These are phyloP conservation scores for Pyricularia sp. DNA, from an alignment of 2,329 filamentous ascomycete genomes.

Conservation along the genomic window DNA sequence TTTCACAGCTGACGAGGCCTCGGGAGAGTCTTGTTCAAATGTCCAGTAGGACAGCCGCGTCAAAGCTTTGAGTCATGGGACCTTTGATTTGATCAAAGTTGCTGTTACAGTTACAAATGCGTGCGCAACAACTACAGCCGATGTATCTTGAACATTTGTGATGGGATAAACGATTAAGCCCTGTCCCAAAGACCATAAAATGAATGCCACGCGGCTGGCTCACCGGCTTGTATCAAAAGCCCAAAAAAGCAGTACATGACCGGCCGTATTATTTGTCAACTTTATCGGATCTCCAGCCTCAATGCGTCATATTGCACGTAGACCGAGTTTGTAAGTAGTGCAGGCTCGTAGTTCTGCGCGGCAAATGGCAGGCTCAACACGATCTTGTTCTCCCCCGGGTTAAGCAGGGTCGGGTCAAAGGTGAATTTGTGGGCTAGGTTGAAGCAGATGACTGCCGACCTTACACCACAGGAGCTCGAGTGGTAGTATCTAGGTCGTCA, in stretches of 20 bases:
- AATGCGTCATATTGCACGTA: constrained; percentile 61
- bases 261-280: neutral
- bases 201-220: neutral
- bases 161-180: neutral
- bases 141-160: neutral
- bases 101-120: neutral
- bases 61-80: neutral
- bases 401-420: constrained; percentile 40
- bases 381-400: constrained; percentile 43
- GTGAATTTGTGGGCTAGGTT: constrained; percentile 49
- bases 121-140: neutral
- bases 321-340: constrained; percentile 40
- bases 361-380: constrained; percentile 50
- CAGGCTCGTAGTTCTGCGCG: constrained; percentile 48
- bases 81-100: neutral
- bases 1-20: neutral
- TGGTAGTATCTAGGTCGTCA: constrained; percentile 34
- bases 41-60: neutral
- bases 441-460: constrained; percentile 53
- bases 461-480: constrained; percentile 49
- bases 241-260: neutral
- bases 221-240: neutral
- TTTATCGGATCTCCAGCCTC: constrained; percentile 42
- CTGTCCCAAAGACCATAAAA: neutral
- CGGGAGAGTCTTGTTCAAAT: neutral